Conservation (phyloP, 2,329 filamentous ascomycete species). For the Pseudopithomyces chartarum region DNA sequence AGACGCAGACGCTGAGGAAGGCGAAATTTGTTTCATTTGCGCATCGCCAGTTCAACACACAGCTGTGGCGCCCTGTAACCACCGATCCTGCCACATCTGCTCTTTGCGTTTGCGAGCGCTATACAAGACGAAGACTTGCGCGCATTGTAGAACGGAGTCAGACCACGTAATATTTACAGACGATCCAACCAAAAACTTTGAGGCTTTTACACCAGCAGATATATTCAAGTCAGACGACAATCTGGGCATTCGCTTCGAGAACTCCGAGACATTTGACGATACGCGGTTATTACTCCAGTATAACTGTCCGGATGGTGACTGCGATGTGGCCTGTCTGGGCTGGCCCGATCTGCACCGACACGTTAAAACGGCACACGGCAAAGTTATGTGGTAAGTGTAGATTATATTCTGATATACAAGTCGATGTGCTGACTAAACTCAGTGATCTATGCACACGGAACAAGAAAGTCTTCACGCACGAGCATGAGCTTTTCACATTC, state of each 20-base stretch:
- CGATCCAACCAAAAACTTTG: slow-evolving; percentile 76
- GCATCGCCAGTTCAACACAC: slow-evolving; percentile 87
- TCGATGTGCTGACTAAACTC: slow-evolving; percentile 12
- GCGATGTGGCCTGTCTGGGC: slow-evolving; percentile 81
- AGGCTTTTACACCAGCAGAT: slow-evolving; percentile 77
- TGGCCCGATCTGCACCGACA: slow-evolving; percentile 82
- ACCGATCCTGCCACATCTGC: slow-evolving; percentile 96
- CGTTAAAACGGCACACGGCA: slow-evolving; percentile 80
- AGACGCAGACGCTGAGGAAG: slow-evolving; percentile 60
- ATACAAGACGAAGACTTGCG: slow-evolving; percentile 95
- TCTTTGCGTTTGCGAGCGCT: slow-evolving; percentile 86
- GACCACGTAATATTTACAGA: slow-evolving; percentile 92
- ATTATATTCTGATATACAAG: neutral
- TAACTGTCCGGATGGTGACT: slow-evolving; percentile 87
- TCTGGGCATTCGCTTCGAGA: slow-evolving; percentile 90
- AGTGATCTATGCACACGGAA: slow-evolving; percentile 87
- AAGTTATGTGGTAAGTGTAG: slow-evolving; percentile 73
- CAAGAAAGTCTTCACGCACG: slow-evolving; percentile 98
- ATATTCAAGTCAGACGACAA: slow-evolving; percentile 81
- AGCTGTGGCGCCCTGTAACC: slow-evolving; percentile 91
- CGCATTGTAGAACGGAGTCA: slow-evolving; percentile 86
- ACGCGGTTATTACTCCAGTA: slow-evolving; percentile 86
- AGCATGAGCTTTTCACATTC: slow-evolving; percentile 88
- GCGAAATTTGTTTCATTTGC: slow-evolving; percentile 96
- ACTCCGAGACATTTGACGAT: slow-evolving; percentile 86